Conservation (phyloP, 2,329 filamentous ascomycete species). For the Aspergillus pseudonomiae region DNA sequence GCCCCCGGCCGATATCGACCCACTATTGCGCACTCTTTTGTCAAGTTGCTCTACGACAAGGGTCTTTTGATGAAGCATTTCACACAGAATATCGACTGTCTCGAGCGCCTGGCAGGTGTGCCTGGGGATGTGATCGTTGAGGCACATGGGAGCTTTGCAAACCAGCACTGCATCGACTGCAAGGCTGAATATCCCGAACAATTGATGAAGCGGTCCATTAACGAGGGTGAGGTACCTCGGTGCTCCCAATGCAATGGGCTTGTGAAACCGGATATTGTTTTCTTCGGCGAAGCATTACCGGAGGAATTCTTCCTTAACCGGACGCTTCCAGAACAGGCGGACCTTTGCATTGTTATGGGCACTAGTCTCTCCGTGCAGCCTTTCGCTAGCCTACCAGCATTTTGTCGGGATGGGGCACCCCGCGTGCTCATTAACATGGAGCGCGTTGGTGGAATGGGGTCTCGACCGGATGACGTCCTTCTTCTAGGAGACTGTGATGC, state of each 20-base stretch:
- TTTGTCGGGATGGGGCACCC: constrained; percentile 65
- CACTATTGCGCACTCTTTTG: constrained; percentile 87
- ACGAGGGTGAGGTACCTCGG: constrained; percentile 67
- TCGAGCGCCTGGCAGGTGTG: constrained; percentile 85
- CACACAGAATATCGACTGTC: constrained; percentile 96
- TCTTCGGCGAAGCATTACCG: constrained; percentile 81
- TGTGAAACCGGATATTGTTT: constrained; percentile 93
- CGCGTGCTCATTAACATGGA: constrained; percentile 88
- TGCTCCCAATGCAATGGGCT: constrained; percentile 74
- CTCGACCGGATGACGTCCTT: constrained; percentile 79
- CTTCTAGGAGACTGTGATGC: constrained; percentile 80
- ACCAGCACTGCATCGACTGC: constrained; percentile 90
- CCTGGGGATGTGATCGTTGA: constrained; percentile 81
- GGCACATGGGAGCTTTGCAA: constrained; percentile 93
- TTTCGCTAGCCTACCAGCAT: constrained; percentile 77
- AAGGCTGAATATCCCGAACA: constrained; percentile 70
- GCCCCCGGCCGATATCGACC: constrained; percentile 89
- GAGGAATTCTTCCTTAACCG: constrained; percentile 64
- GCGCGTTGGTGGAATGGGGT: constrained; percentile 76
- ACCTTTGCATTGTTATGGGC: constrained; percentile 82
- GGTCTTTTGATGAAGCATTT: constrained; percentile 81
- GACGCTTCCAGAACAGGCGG: constrained; percentile 62
- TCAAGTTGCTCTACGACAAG: constrained; percentile 78
- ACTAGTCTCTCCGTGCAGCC: constrained; percentile 87
- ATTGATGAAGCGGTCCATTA: constrained; percentile 71